Base-by-base conservation (phyloP, 1,139 yeast species). In the Candida mesenterica region DNA sequence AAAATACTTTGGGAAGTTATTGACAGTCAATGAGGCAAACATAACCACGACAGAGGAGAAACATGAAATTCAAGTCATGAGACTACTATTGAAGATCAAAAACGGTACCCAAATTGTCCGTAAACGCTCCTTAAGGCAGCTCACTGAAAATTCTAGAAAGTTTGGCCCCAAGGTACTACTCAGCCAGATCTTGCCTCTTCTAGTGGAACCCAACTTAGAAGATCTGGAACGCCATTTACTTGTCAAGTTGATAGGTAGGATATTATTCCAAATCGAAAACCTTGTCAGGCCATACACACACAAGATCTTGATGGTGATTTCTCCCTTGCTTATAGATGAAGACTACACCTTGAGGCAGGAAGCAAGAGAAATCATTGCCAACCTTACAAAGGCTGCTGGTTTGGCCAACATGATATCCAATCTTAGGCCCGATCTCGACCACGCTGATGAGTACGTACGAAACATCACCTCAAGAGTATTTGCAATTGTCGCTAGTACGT, bases 181-280 rank as follows among this genome's bases (percentile, higher is more conserved):
- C 50, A 75, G 77, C 39, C 82, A 78, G 42, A 69, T 87, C 5
- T 63, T 90, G 12, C 96, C 96, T 0, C 59, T 90, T 13, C 61
- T 90, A 25, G 65, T 84, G 53, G 96, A 88, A 44, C 80, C 80
- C 16, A 61, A 76, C 6, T 62, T 89, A 27, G 94, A 83, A 45
- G 94, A 86, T 36, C 89, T 82, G 46, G 97, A 90, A 54, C 70
- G 96, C 20, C 96, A 89, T 59, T 57, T 87, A 12, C 63, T 90
- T 39, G 85, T 88, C 9, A 90, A 89, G 53, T 75, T 86, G 7
- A 62, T 86, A 10, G 89, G 84, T 24, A 67, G 96, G 28, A 68
- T 87, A 0, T 57, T 90, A 13, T 76, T 72, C 53, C 81, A 73
- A 44, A 62, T 89, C 14, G 88, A 81, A 30, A 83, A 75, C 30